These are phyloP conservation scores for Quercus phellos DNA, from an alignment of 331 rosid genomes.

Conservation along the genomic window DNA sequence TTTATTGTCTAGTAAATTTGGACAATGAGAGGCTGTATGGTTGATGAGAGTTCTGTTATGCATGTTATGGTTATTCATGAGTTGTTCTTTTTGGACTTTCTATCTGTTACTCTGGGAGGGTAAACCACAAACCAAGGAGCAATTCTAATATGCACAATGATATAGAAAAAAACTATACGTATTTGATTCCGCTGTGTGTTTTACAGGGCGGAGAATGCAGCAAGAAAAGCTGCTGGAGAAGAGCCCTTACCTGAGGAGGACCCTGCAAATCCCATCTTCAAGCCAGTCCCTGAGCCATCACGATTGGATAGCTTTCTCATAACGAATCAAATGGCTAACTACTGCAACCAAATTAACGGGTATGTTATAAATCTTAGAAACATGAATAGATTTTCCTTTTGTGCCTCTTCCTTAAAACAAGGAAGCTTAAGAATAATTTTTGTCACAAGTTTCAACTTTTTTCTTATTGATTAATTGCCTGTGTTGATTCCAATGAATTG, in stretches of 20 bases:
- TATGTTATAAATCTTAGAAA: conserved; percentile 29
- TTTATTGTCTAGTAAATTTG: neutral
- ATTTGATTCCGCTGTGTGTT: conserved; percentile 9
- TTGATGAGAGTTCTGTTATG: neutral
- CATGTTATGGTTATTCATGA: neutral
- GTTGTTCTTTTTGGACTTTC: neutral
- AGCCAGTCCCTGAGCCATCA: conserved; percentile 83
- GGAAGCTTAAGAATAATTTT: neutral
- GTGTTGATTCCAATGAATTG: neutral
- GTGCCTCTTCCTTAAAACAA: neutral
- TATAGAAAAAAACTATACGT: neutral
- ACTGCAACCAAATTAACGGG: conserved; percentile 98
- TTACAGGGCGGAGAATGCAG: conserved; percentile 67
- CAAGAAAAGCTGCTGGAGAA: conserved; percentile 76
- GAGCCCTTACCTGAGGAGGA: conserved; percentile 93
- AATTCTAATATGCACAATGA: neutral
- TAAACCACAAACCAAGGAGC: neutral
- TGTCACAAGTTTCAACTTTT: neutral
- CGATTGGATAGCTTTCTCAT: conserved; percentile 93
- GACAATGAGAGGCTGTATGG: neutral
- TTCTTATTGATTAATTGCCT: neutral
- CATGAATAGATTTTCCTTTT: neutral
- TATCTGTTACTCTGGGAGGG: neutral
- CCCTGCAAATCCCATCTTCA: conserved; percentile 78
- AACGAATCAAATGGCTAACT: conserved; percentile 84